phyloP scores from a whole-genome alignment of 257 asterid genomes.

The Solanum dulcamara region DNA sequence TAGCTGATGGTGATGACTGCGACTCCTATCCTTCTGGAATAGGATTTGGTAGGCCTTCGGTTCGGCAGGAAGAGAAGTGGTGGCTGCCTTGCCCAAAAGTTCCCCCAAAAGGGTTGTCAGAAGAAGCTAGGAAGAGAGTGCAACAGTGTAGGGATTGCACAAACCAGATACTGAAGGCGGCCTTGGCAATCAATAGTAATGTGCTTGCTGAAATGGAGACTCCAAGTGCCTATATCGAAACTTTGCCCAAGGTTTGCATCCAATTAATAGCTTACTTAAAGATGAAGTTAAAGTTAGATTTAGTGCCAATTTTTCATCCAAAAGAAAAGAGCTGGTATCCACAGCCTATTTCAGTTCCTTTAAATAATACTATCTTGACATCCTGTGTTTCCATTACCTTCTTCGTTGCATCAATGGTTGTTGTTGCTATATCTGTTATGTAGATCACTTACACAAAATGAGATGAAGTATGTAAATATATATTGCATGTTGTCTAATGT shows the following conservation, averaged over 20 bases:
- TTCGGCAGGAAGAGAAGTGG: constrained; percentile 98
- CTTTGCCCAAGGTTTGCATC: constrained; percentile 78
- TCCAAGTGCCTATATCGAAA: constrained; percentile 69
- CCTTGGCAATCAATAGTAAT: constrained; percentile 82
- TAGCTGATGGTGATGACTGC: constrained; percentile 31
- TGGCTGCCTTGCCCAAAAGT: constrained; percentile 98
- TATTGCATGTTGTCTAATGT: background rate
- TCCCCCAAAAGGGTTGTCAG: constrained; percentile 81
- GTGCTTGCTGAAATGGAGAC: constrained; percentile 92
- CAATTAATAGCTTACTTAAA: background rate
- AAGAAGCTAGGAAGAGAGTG: constrained; percentile 70
- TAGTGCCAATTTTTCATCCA: background rate
- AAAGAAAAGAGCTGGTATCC: background rate
- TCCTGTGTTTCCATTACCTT: background rate
- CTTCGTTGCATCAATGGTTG: background rate
- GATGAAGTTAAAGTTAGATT: background rate
- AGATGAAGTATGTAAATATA: background rate
- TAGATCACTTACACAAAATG: background rate
- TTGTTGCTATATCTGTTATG: background rate
- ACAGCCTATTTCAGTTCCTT: background rate
- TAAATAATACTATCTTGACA: background rate
- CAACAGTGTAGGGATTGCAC: constrained; percentile 96
- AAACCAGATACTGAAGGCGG: constrained; percentile 91
- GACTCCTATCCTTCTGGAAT: constrained; percentile 28
- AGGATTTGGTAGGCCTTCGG: constrained; percentile 68